Percentiles rank a stretch among this genome's conserved stretches.
Evolutionary conservation across 441 rosid genomes (phyloP).

Genomic region (Aleurites moluccanus): DNA sequence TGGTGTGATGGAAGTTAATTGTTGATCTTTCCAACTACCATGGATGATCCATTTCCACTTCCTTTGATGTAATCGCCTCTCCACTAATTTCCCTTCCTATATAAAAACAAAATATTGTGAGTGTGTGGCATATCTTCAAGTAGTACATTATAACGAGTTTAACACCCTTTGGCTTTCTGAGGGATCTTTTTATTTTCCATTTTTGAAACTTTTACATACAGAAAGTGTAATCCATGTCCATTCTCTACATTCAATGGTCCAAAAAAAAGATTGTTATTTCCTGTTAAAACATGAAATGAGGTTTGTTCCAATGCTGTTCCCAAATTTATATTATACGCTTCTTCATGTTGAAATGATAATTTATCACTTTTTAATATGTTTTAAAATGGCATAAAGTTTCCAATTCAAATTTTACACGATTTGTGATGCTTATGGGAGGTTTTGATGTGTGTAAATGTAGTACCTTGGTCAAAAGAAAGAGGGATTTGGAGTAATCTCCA

Average conservation of each 20-base stretch:
- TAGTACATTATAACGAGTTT: not conserved
- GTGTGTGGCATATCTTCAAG: not conserved
- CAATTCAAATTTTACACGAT: not conserved
- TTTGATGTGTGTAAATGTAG: not conserved
- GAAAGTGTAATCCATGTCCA: slow-evolving; percentile 1
- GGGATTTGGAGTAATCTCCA: slow-evolving; percentile 52
- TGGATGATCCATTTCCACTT: slow-evolving; percentile 75
- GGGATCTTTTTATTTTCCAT: not conserved
- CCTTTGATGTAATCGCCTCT: slow-evolving; percentile 53
- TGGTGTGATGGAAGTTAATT: slow-evolving; percentile 53
- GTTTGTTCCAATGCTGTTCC: not conserved
- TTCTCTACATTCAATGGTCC: not conserved
- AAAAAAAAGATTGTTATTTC: not conserved
- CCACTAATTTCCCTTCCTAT: slow-evolving; percentile 56
- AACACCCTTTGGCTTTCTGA: not conserved
- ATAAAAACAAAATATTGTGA: slow-evolving; percentile 8
- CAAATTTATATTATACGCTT: not conserved
- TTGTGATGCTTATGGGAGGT: not conserved
- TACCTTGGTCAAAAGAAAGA: slow-evolving; percentile 74
- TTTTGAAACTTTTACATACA: not conserved
- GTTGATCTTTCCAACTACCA: slow-evolving; percentile 53
- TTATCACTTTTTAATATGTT: not conserved
- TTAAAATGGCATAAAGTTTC: not conserved
- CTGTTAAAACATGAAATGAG: not conserved
- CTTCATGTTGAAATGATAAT: not conserved